Conservation (phyloP, 106 monocot genomes). For the Allium sativum region DNA sequence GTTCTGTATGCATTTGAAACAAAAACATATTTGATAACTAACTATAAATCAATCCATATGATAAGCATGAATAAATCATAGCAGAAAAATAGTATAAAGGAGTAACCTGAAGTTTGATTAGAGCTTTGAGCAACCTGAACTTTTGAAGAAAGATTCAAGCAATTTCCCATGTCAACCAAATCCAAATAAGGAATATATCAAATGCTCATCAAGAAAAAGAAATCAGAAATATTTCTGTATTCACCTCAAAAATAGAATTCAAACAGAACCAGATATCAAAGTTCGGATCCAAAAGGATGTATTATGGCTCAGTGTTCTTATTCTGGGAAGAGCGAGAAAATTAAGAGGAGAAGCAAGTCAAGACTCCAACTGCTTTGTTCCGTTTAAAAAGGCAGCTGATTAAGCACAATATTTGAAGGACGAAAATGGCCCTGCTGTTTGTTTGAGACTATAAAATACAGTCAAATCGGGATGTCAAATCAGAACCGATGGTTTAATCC, state of each 20-base stretch:
- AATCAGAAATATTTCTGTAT: background rate
- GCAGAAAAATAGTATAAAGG: background rate
- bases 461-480: too few species aligned
- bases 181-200: background rate
- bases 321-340: background rate
- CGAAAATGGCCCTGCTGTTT: too few species aligned
- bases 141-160: conserved; percentile 25
- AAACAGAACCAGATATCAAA: background rate
- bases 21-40: too few species aligned
- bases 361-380: background rate
- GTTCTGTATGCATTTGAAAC: too few species aligned
- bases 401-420: too few species aligned
- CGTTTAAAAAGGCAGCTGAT: too few species aligned
- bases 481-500: too few species aligned
- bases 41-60: too few species aligned
- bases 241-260: background rate
- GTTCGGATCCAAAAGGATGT: background rate
- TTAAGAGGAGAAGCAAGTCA: background rate
- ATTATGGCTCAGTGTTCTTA: background rate
- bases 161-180: conserved; percentile 55
- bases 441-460: too few species aligned
- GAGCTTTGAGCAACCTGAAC: conserved; percentile 31
- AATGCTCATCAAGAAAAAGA: conserved; percentile 1
- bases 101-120: conserved; percentile 22
- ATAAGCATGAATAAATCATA: too few species aligned